Percentiles rank a stretch among this genome's conserved stretches.
Evolutionary conservation across 768 basidiomycete genomes (phyloP).

Genomic region (Suillus paluster): DNA sequence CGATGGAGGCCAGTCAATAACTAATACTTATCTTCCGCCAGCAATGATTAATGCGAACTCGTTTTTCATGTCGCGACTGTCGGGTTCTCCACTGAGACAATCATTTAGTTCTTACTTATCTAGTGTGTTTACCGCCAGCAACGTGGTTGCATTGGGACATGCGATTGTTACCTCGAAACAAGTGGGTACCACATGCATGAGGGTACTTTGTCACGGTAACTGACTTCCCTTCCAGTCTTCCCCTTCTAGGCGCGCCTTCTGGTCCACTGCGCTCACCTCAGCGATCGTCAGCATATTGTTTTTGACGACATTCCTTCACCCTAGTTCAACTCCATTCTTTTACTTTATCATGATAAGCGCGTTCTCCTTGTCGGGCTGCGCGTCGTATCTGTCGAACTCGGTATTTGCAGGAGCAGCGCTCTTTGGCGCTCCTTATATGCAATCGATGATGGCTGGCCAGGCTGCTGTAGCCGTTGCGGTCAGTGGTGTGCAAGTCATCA

Average conservation of each 20-base stretch:
- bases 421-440: conserved; percentile 74
- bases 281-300: conserved; percentile 62
- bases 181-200: conserved; percentile 43
- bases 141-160: conserved; percentile 73
- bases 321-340: conserved; percentile 62
- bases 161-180: conserved; percentile 72
- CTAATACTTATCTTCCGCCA: conserved; percentile 36
- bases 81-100: conserved; percentile 56
- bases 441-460: conserved; percentile 82
- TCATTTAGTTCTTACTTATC: conserved; percentile 73
- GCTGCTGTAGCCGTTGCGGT: conserved; percentile 85
- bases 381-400: conserved; percentile 78
- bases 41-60: conserved; percentile 87
- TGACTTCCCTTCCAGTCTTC: conserved; percentile 49
- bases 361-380: conserved; percentile 59
- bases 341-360: conserved; percentile 67
- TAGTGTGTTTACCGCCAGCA: conserved; percentile 62
- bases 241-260: conserved; percentile 60
- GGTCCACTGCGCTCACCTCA: conserved; percentile 54
- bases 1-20: background rate
- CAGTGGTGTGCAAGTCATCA: conserved; percentile 74
- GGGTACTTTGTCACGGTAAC: background rate
- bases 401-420: conserved; percentile 81
- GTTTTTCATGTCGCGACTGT: conserved; percentile 75
- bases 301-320: conserved; percentile 64